Conservation (phyloP, 2,329 filamentous ascomycete genomes). For the Ophiostoma sp. region DNA sequence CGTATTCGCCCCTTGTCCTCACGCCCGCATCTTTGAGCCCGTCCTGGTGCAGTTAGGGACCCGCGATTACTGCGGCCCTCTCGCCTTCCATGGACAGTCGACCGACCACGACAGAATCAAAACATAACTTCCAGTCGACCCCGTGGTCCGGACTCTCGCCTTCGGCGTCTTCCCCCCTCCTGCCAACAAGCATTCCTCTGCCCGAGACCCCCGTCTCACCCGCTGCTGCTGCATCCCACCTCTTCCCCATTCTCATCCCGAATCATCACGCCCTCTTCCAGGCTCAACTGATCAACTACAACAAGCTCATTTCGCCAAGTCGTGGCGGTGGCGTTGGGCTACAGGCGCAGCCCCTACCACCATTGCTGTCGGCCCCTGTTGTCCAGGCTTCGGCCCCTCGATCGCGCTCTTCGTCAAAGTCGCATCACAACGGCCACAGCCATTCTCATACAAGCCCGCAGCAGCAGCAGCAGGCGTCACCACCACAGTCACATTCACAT, state of each 20-base stretch:
- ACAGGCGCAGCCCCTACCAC: slow-evolving; percentile 51
- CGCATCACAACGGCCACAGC: slow-evolving; percentile 38
- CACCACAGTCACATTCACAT: slow-evolving; percentile 20
- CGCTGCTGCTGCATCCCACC: slow-evolving; percentile 19
- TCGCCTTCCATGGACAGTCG: slow-evolving; percentile 46
- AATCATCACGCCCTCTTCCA: slow-evolving; percentile 57
- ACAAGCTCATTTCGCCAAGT: slow-evolving; percentile 56
- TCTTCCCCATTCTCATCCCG: slow-evolving; percentile 48
- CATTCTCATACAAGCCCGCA: slow-evolving; percentile 10
- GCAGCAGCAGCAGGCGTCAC: slow-evolving; percentile 19
- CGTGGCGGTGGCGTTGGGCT: slow-evolving; percentile 48
- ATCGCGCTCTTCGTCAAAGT: slow-evolving; percentile 56
- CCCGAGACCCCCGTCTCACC: slow-evolving; percentile 28
- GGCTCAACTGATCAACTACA: slow-evolving; percentile 59
- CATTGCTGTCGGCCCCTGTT: slow-evolving; percentile 51
- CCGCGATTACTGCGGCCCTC: slow-evolving; percentile 20
- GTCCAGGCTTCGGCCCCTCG: slow-evolving; percentile 49
- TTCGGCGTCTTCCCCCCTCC: slow-evolving; percentile 27
- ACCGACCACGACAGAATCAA: slow-evolving; percentile 45
- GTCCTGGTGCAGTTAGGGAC: slow-evolving; percentile 19
- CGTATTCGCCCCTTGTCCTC: not conserved
- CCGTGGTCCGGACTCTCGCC: slow-evolving; percentile 38
- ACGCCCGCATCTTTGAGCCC: not conserved
- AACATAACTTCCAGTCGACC: slow-evolving; percentile 43
- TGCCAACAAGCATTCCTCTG: slow-evolving; percentile 23